Base-by-base conservation (phyloP, 2,329 filamentous ascomycete genomes). In the Colletotrichum truncatum region DNA sequence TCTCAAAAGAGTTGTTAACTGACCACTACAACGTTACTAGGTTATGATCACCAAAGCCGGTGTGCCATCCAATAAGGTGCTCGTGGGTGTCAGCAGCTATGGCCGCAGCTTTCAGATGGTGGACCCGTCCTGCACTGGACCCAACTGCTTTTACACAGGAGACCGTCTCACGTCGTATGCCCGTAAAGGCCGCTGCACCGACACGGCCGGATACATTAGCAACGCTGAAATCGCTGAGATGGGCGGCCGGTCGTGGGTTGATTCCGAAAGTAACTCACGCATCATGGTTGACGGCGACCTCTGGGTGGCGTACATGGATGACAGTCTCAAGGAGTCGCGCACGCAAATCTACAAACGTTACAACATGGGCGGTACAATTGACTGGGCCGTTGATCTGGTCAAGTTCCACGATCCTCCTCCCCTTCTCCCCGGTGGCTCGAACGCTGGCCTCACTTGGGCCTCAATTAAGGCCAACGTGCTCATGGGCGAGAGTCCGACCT, bases 31-130 rank as follows among this genome's bases (percentile, higher is more conserved):
- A n/a, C n/a, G n/a, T n/a, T n/a, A n/a, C n/a, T n/a, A n/a, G 7
- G 64, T 73, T 1, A 80, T 78, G 74, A 73, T 77, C 28, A 77
- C 75, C 9, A 76, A 76, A 43, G 75, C 75, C 0, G 75, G 74
- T 6, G 74, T 77, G 0, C 66, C 70, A 0, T 71, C 74, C 0
- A 68, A 72, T 12, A 78, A 75, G 66, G 52, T 78, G 6, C 57
- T 74, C 6, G 72, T 78, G 0, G 76, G 77, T 1, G 66, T 78
- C 1, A 59, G 69, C 9, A 74, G 72, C 62, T 78, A 77, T 41
- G 76, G 73, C 0, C 63, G 76, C 6, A 70, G 70, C 3, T 79
- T 78, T 68, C 59, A 73, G 26, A 79, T 79, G 77, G 60, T 67
- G 0, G 53, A 71, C 7, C 32, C 68, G 0, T 68, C 69, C 21